Percentiles rank a stretch among this genome's conserved stretches.
These are phyloP conservation scores for Ustilago cynodontis DNA, from an alignment of 1,284 basidiomycete genomes.

Conservation along the genomic window DNA sequence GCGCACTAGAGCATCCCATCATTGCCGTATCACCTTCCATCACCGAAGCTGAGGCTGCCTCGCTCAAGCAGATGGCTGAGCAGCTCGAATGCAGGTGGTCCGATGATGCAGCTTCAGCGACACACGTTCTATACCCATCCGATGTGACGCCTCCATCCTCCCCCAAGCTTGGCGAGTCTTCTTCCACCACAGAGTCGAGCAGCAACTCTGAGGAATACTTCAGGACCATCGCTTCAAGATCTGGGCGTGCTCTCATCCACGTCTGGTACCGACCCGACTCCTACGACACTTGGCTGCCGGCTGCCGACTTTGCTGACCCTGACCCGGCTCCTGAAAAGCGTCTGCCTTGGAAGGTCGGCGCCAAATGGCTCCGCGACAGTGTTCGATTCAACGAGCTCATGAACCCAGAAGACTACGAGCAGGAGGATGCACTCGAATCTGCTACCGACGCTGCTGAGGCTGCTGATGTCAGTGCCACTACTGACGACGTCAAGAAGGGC, in stretches of 20 bases:
- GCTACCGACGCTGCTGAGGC: constrained; percentile 22
- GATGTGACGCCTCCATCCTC: constrained; percentile 53
- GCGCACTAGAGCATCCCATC: constrained; percentile 43
- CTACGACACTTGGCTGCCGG: constrained; percentile 70
- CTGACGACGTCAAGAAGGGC: constrained; percentile 29
- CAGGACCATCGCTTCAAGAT: constrained; percentile 64
- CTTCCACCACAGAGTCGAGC: not conserved
- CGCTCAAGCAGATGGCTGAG: constrained; percentile 53
- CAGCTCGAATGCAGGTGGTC: constrained; percentile 64
- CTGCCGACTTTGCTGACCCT: constrained; percentile 66
- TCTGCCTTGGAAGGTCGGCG: constrained; percentile 58
- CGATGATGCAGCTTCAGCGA: constrained; percentile 49
- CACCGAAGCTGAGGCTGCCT: constrained; percentile 61
- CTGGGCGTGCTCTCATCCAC: constrained; percentile 66
- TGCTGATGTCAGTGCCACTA: constrained; percentile 26
- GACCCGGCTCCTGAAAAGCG: constrained; percentile 66
- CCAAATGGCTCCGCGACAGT: constrained; percentile 66
- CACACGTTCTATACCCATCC: constrained; percentile 62
- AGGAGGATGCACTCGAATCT: constrained; percentile 55
- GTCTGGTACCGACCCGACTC: constrained; percentile 70
- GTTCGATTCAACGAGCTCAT: constrained; percentile 68
- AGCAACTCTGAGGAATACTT: constrained; percentile 61
- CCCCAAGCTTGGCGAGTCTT: constrained; percentile 41
- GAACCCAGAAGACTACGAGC: constrained; percentile 70
- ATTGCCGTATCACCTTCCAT: constrained; percentile 57